A percentile compares a stretch with the other conserved stretches of the same genome.
Evolutionary conservation across 2,329 filamentous ascomycete genomes (phyloP).

Genomic region (Cercospora citrullina): DNA sequence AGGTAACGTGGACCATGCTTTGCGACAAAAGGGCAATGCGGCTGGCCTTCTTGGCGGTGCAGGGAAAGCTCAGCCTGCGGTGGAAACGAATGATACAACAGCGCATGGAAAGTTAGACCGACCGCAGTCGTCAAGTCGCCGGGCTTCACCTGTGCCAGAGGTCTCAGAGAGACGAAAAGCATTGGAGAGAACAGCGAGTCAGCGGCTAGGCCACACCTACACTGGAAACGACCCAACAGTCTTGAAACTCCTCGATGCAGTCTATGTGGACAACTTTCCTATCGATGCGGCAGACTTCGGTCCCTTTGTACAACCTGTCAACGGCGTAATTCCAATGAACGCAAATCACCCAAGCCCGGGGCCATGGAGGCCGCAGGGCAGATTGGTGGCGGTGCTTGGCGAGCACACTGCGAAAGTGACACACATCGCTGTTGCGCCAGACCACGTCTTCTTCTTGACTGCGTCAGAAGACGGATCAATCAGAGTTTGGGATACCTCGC

Average conservation of each 20-base stretch:
- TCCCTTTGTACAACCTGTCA: slow-evolving; percentile 71
- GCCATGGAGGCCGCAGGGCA: slow-evolving; percentile 80
- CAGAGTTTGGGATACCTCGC: slow-evolving; percentile 87
- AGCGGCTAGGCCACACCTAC: slow-evolving; percentile 66
- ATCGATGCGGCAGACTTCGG: slow-evolving; percentile 68
- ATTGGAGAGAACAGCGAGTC: slow-evolving; percentile 24
- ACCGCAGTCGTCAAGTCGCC: slow-evolving; percentile 38
- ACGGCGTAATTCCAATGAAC: slow-evolving; percentile 47
- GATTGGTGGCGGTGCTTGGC: slow-evolving; percentile 80
- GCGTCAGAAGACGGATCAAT: slow-evolving; percentile 88
- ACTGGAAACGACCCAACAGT: slow-evolving; percentile 70
- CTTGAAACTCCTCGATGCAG: slow-evolving; percentile 70
- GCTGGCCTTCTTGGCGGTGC: slow-evolving; percentile 61
- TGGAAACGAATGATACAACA: slow-evolving; percentile 62
- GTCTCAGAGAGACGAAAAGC: slow-evolving; percentile 26
- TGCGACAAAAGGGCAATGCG: slow-evolving; percentile 56
- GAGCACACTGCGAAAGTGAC: slow-evolving; percentile 85
- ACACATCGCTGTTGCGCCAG: slow-evolving; percentile 77
- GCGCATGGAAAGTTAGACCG: slow-evolving; percentile 65
- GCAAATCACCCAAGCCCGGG: slow-evolving; percentile 47
- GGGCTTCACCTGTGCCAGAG: slow-evolving; percentile 34
- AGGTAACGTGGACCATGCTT: slow-evolving; percentile 38
- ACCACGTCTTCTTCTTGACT: slow-evolving; percentile 93
- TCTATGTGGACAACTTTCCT: slow-evolving; percentile 70
- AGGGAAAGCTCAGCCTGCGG: slow-evolving; percentile 64